Percentiles rank a stretch among this genome's conserved stretches.
phyloP scores from a whole-genome alignment of 495 filamentous ascomycete species.

The Neurospora sublineolata region DNA sequence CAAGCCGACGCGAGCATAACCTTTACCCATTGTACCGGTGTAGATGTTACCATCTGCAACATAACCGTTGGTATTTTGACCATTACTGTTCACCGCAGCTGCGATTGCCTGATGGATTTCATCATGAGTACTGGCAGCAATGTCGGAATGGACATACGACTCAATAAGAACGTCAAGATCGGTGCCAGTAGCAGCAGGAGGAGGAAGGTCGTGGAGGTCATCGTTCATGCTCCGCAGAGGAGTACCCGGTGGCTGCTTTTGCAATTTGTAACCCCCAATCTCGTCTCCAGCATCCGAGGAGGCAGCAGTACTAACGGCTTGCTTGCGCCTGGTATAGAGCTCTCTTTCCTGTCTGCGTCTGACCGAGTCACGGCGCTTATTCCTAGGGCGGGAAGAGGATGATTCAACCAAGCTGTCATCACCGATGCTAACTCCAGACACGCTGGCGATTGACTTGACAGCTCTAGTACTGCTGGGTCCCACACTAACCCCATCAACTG shows the following conservation, averaged over 20 bases:
- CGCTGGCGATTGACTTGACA: constrained; percentile 83
- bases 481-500: constrained; percentile 55
- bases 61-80: constrained; percentile 48
- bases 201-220: constrained; percentile 63
- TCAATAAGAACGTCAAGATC: constrained; percentile 75
- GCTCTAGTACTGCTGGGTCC: constrained; percentile 80
- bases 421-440: constrained; percentile 53
- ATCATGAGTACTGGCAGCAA: constrained; percentile 64
- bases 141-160: constrained; percentile 65
- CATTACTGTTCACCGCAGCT: constrained; percentile 53
- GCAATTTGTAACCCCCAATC: constrained; percentile 48
- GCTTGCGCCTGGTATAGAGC: constrained; percentile 75
- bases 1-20: constrained; percentile 72
- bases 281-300: constrained; percentile 54
- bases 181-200: constrained; percentile 51
- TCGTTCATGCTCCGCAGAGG: constrained; percentile 51
- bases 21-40: constrained; percentile 49
- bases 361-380: constrained; percentile 61
- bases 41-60: constrained; percentile 33
- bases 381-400: constrained; percentile 46
- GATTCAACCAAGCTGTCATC: constrained; percentile 35
- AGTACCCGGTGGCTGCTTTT: constrained; percentile 48
- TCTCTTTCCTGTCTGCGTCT: constrained; percentile 76
- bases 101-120: constrained; percentile 62
- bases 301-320: constrained; percentile 52